Base-by-base conservation (phyloP, 2,329 filamentous ascomycete species). In the Aspergillus puulaauensis region DNA sequence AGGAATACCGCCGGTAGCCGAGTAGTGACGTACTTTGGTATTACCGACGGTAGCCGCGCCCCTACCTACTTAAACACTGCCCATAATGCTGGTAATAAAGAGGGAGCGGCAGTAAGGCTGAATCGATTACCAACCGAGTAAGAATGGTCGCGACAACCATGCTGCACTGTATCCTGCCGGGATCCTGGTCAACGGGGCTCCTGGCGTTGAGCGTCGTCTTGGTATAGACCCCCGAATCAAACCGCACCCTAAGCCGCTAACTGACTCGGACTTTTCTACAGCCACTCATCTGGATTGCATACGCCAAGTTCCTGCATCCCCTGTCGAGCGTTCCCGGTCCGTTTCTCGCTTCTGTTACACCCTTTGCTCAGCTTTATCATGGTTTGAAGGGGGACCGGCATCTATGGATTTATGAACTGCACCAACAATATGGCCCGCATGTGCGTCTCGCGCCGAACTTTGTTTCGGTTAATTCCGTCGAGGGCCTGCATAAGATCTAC, bases 371-470 rank as follows among this genome's bases (percentile, higher is more conserved):
- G 70, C 82, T 89, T 31, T 93, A 90, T 72, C 86, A 91, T 64
- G 88, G 89, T 48, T 90, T 86, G 75, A 87, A 85, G 67, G 90
- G 90, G 52, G 86, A 90, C 64, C 83, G 89, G 1, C 90, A 93
- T 69, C 81, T 93, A 17, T 85, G 89, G 68, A 87, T 91, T 67
- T 86, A 86, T 77, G 80, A 82, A 31, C 79, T 88, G 64, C 91
- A 96, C 71, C 77, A 87, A 64, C 81, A 82, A 69, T 92, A 96
- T 67, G 90, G 89, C 5, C 66, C 60, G 15, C 67, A 86, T 51
- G 88, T 93, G n/a, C 89, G 91, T 27, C 90, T 89, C 63, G 89
- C 89, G 0, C 91, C 91, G 45, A 91, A 91, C 73, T 85, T 84
- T 59, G 77, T 96, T 43, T 90, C 87, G 1, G 85, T 96, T 77